phyloP scores from a whole-genome alignment of 805 yeast genomes.

The Yamadazyma phyllophila region DNA sequence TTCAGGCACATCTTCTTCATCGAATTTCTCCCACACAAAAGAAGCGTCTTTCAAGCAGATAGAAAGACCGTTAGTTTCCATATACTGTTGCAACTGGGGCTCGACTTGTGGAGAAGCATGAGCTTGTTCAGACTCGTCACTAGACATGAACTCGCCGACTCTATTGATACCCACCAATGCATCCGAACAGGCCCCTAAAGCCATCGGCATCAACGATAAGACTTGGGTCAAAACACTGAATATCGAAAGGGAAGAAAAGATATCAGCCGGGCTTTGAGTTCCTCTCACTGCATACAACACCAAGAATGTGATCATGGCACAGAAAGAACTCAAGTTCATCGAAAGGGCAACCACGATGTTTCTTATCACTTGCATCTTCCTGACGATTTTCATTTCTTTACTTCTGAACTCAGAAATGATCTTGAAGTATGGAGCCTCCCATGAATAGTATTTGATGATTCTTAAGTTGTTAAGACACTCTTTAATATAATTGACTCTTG shows the following conservation, averaged over 20 bases:
- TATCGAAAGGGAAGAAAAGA: constrained; percentile 68
- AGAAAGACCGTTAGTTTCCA: constrained; percentile 24
- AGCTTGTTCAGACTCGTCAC: constrained; percentile 35
- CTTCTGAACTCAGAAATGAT: constrained; percentile 54
- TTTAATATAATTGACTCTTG: constrained; percentile 69
- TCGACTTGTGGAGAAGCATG: constrained; percentile 9
- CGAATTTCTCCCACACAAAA: constrained; percentile 29
- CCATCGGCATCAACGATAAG: constrained; percentile 66
- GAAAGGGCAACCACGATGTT: constrained; percentile 62
- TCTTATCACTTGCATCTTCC: constrained; percentile 61
- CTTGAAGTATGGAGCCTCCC: constrained; percentile 78
- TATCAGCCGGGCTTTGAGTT: constrained; percentile 51
- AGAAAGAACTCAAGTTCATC: constrained; percentile 62
- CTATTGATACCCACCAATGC: constrained; percentile 61
- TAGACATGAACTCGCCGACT: constrained; percentile 50
- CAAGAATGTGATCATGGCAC: constrained; percentile 58
- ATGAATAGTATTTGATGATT: constrained; percentile 81
- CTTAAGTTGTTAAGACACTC: constrained; percentile 78
- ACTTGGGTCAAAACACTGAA: constrained; percentile 61
- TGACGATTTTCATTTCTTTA: constrained; percentile 58
- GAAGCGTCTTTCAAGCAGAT: constrained; percentile 21
- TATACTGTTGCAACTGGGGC: constrained; percentile 8
- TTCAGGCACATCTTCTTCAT: constrained; percentile 10
- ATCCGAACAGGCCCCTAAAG: constrained; percentile 65
- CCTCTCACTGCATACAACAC: constrained; percentile 33